A percentile compares a stretch with the other conserved stretches of the same genome.
Evolutionary conservation across 352 stramenopile genomes (phyloP).

Genomic region (Phytophthora lateralis): DNA sequence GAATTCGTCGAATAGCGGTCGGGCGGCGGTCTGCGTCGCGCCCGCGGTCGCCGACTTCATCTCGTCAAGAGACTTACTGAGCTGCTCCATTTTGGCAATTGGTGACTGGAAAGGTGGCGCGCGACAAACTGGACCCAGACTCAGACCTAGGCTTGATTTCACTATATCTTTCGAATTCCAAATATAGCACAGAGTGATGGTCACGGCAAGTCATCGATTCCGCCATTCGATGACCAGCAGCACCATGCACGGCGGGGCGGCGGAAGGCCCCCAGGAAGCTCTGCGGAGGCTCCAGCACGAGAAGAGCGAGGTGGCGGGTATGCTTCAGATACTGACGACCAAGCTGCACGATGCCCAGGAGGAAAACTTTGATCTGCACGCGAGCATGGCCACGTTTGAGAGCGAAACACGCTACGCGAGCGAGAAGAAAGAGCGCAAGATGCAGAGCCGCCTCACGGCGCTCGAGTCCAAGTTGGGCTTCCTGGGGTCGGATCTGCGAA

Average conservation of each 20-base stretch:
- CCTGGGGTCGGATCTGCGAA: slow-evolving; percentile 53
- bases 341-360: slow-evolving; percentile 59
- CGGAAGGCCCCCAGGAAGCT: slow-evolving; percentile 30
- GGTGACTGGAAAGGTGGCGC: background rate
- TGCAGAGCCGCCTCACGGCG: slow-evolving; percentile 50
- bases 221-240: slow-evolving; percentile 14
- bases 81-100: slow-evolving; percentile 29
- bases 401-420: slow-evolving; percentile 52
- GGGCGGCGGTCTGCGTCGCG: background rate
- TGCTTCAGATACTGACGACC: slow-evolving; percentile 56
- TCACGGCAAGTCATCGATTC: slow-evolving; percentile 30
- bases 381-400: slow-evolving; percentile 56
- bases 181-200: slow-evolving; percentile 9
- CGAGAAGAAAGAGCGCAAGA: slow-evolving; percentile 44
- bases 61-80: slow-evolving; percentile 27
- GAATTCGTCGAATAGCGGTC: slow-evolving; percentile 69
- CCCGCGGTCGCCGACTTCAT: slow-evolving; percentile 17
- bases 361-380: slow-evolving; percentile 70
- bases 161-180: slow-evolving; percentile 6
- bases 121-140: slow-evolving; percentile 8
- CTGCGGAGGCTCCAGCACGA: slow-evolving; percentile 54
- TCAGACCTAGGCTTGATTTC: slow-evolving; percentile 12
- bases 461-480: slow-evolving; percentile 70
- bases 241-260: slow-evolving; percentile 13
- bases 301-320: slow-evolving; percentile 54